Evolutionary conservation across 257 asterid species (phyloP), one percentile per base, ranked within the genome.

Genomic region (Orobanche coerulescens): DNA sequence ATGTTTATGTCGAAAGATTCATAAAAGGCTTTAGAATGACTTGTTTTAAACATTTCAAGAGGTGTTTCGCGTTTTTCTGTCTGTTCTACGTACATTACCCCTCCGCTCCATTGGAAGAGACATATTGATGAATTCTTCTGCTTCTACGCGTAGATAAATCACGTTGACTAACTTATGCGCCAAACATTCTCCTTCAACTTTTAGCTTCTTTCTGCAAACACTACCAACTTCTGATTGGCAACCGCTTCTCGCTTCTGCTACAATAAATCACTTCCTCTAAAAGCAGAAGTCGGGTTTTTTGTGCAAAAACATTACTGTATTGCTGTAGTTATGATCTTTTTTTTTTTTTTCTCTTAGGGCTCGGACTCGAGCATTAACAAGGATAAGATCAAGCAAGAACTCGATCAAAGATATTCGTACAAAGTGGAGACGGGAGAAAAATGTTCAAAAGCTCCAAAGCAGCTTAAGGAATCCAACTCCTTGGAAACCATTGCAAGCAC

Each of bases 351-450:
- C 72, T 44, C 52, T 33, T 50, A 85, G 95, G 83, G 67, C 62
- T 88, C 85, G 61, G 91, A 86, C 64, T 74, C 82, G 52, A 55
- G 68, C 76, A 46, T 59, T 24, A 80, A 78, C 76, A 78, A 81
- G 77, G 85, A 66, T 50, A 82, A 78, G 65, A 69, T 64, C 64
- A 83, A 81, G 58, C 89, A 78, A 80, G 86, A 73, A 24, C 24
- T 30, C 25, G 73, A 79, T 33, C 71, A 52, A 36, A 73, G 76
- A 60, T 68, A 68, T 16, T 68, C 66, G 3, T 11, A 40, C 26
- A 79, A 71, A 56, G 72, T 49, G 16, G 80, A 74, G 64, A 31
- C 71, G 4, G 64, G 69, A 24, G 88, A 76, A 50, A 72, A 66
- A 18, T 8, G 71, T 68, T 14, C 63, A 58, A 67, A 74, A 57